A percentile compares a stretch with the other conserved stretches of the same genome.
phyloP scores from a whole-genome alignment of 2,329 filamentous ascomycete species.

The Atkinsonella hypoxylon region DNA sequence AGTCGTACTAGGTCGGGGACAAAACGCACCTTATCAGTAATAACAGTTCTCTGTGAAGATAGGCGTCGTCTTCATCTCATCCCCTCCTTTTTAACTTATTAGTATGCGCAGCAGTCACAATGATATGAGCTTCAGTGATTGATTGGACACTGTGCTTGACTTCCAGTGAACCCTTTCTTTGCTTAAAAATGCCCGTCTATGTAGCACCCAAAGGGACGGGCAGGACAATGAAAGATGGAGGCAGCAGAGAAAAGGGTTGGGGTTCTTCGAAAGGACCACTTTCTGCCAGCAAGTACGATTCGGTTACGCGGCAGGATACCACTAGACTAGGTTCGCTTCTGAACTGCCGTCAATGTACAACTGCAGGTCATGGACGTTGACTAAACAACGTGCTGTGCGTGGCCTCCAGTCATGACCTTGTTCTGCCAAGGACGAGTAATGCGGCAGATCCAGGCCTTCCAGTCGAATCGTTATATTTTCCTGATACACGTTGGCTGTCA shows the following conservation, averaged over 20 bases:
- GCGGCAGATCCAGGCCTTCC: not conserved
- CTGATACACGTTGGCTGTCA: not conserved
- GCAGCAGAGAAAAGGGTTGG: not conserved
- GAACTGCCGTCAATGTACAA: too few relatives aligned
- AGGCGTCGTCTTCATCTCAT: too few relatives aligned
- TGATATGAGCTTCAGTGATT: constrained; percentile 3
- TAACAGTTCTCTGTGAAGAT: too few relatives aligned
- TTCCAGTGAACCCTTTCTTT: not conserved
- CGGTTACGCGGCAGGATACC: too few relatives aligned
- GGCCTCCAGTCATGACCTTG: too few relatives aligned
- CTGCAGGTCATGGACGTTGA: too few relatives aligned
- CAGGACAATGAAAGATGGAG: not conserved
- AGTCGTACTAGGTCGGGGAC: constrained; percentile 6
- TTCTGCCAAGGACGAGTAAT: not conserved
- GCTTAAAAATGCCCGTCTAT: not conserved
- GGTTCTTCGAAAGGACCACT: not conserved
- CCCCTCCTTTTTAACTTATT: not conserved
- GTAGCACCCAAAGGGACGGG: not conserved
- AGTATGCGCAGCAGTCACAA: constrained; percentile 3
- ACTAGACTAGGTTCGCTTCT: too few relatives aligned
- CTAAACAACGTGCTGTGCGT: too few relatives aligned
- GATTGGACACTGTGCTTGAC: not conserved
- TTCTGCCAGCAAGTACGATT: too few relatives aligned
- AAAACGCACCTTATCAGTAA: not conserved
- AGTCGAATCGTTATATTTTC: not conserved